These are phyloP conservation scores for Phytophthora litchii DNA, from an alignment of 352 stramenopile species.

Conservation along the genomic window DNA sequence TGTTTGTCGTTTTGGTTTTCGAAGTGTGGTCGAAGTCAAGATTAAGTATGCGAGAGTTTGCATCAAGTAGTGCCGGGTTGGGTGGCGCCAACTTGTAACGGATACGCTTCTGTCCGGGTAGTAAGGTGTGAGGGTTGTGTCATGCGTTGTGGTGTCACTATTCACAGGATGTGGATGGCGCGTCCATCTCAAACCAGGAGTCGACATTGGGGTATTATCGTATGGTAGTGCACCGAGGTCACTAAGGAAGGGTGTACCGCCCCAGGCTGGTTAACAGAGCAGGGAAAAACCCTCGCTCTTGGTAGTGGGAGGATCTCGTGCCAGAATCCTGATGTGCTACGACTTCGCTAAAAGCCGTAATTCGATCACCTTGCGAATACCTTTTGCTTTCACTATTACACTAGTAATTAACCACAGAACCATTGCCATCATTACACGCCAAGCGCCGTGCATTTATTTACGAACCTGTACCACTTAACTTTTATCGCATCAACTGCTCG, in stretches of 20 bases:
- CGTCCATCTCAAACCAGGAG: constrained; percentile 59
- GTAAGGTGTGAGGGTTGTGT: constrained; percentile 45
- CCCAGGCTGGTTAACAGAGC: constrained; percentile 62
- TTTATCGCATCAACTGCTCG: too few relatives aligned
- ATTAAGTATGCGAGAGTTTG: too few relatives aligned
- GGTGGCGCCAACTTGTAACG: not conserved
- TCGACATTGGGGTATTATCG: constrained; percentile 47
- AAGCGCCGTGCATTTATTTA: too few relatives aligned
- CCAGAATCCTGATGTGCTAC: constrained; percentile 47
- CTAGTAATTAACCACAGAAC: too few relatives aligned
- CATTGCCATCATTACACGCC: too few relatives aligned
- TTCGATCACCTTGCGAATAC: constrained; percentile 36
- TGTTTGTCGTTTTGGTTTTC: too few relatives aligned
- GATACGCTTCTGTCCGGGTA: constrained; percentile 51
- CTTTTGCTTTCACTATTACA: too few relatives aligned
- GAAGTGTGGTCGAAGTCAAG: too few relatives aligned
- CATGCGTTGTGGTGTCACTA: constrained; percentile 33
- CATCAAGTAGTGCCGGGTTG: too few relatives aligned
- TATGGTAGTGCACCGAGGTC: constrained; percentile 44
- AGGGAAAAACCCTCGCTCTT: constrained; percentile 62
- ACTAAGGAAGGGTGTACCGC: constrained; percentile 56
- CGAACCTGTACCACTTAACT: too few relatives aligned
- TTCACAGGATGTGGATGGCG: constrained; percentile 47
- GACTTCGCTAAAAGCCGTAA: constrained; percentile 23
- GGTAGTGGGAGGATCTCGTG: constrained; percentile 62